Evolutionary conservation across 306 rosid species (phyloP).

Genomic region (Nissolia schottii): DNA sequence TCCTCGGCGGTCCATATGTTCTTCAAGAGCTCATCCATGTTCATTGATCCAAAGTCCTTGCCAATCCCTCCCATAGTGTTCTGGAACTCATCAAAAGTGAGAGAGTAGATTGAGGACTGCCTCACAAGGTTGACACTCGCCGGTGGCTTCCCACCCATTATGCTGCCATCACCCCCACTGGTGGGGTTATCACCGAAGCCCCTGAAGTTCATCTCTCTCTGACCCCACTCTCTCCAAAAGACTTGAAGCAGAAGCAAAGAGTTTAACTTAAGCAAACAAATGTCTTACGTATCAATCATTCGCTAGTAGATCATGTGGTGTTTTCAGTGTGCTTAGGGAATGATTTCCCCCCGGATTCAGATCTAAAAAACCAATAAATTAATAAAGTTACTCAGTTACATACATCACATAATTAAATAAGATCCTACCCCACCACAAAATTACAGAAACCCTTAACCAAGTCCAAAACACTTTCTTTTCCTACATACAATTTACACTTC

Average conservation of each 20-base stretch:
- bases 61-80: slow-evolving; percentile 69
- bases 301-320: slow-evolving; percentile 26
- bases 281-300: slow-evolving; percentile 37
- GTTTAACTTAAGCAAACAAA: slow-evolving; percentile 33
- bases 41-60: slow-evolving; percentile 94
- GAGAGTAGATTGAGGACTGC: slow-evolving; percentile 72
- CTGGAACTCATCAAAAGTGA: slow-evolving; percentile 92
- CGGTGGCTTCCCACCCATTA: slow-evolving; percentile 35
- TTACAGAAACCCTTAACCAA: neutral
- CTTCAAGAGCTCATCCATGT: slow-evolving; percentile 95
- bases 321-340: slow-evolving; percentile 27
- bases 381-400: neutral
- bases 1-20: slow-evolving; percentile 93
- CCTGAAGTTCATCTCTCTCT: slow-evolving; percentile 55
- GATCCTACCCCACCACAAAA: neutral
- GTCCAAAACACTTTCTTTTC: neutral
- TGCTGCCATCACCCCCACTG: slow-evolving; percentile 27
- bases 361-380: slow-evolving; percentile 1
- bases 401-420: neutral
- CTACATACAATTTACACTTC: no score
- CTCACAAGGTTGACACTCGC: slow-evolving; percentile 43
- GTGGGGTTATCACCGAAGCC: slow-evolving; percentile 45
- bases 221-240: slow-evolving; percentile 43
- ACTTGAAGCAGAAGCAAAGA: slow-evolving; percentile 31
- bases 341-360: slow-evolving; percentile 23